phyloP scores from a whole-genome alignment of 176 grass and related monocot species.

The Oryza meridionalis region DNA sequence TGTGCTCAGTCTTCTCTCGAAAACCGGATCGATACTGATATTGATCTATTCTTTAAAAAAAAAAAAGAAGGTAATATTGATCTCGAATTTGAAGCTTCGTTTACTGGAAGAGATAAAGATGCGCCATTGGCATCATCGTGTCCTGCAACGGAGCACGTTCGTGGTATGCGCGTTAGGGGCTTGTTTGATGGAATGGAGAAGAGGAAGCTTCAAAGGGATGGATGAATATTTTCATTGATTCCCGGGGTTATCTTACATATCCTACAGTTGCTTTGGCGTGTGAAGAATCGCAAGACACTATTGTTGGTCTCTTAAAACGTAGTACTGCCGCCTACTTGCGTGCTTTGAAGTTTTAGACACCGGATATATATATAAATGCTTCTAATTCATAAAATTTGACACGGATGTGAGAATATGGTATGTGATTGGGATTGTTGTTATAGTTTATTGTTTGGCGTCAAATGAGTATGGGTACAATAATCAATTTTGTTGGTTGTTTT shows the following conservation, averaged over 20 bases:
- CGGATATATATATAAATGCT: background rate
- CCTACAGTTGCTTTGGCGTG: slow-evolving; percentile 50
- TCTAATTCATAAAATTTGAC: background rate
- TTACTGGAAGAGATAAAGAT: background rate
- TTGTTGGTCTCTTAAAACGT: background rate
- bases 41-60: too few species aligned
- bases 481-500: background rate
- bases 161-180: background rate
- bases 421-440: background rate
- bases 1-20: too few species aligned
- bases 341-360: slow-evolving; percentile 11
- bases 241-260: slow-evolving; percentile 8
- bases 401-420: background rate
- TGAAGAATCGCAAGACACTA: slow-evolving; percentile 33
- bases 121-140: background rate
- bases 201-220: slow-evolving; percentile 48
- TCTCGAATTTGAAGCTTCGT: background rate
- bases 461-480: background rate
- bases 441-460: background rate
- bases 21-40: too few species aligned
- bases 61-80: too few species aligned
- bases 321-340: background rate
- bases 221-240: slow-evolving; percentile 18
- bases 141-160: slow-evolving; percentile 23
- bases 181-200: slow-evolving; percentile 17